Base-by-base conservation (phyloP, 169 alveolate species). In the Plasmodium sp. region DNA sequence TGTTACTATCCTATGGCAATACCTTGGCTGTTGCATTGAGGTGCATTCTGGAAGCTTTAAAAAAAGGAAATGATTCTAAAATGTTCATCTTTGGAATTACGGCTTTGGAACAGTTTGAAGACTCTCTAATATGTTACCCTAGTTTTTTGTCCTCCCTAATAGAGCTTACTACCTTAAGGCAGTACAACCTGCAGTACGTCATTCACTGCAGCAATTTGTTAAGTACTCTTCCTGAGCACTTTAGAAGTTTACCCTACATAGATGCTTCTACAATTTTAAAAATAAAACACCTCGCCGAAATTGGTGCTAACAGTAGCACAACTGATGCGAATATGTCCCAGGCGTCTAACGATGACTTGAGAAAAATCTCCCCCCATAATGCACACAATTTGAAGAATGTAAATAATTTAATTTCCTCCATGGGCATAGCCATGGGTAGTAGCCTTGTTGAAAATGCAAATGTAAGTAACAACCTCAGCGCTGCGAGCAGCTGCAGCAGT, bases 51-150 rank as follows among this genome's bases (percentile, higher is more conserved):
- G 98, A 96, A 95, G 97, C 97, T 36, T 94, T 96, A 31, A 94
- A 92, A 94, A 95, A 96, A 72, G 97, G 95, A 54, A 88, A 74
- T 54, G 92, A 93, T 83, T 77, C 96, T 2, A 96, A 96, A 79
- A 94, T 96, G 97, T 96, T 95, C 82, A 97, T 94, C 51, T 96
- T 96, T 93, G 98, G 98, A 56, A 94, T 96, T 22, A 95, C 96
- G 12, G 98, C 98, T 56, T 93, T 96, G n/a, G 96, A 96, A 82
- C 98, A 96, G 74, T 96, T 96, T 83, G 97, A 96, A 75, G 96
- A 93, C 41, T 84, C 97, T 16, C 84, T 96, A 67, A 95, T 96
- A 41, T 93, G 96, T 67, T 96, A 92, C 83, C 98, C 98, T 33
- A 95, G 96, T 91, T 96, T 96, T 93, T 93, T 97, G 62, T 95